Base-by-base conservation (phyloP, 306 rosid genomes). In the Pyrus betulifolia region DNA sequence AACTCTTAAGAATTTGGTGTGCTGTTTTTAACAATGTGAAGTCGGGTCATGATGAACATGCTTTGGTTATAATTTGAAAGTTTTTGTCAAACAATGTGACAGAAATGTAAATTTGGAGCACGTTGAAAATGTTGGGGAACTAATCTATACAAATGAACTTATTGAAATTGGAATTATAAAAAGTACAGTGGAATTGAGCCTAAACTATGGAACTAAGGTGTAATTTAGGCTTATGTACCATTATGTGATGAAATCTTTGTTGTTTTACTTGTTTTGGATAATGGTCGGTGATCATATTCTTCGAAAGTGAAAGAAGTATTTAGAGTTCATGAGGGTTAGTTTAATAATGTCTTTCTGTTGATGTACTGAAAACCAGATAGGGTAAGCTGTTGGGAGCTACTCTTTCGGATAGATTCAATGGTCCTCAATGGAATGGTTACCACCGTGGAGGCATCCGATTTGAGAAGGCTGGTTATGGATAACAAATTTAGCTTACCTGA, bases 321-420 rank as follows among this genome's bases (percentile, higher is more conserved):
- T 44, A 51, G 45, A 23, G 66, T 61, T 61, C 35, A 62, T 21
- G 62, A 67, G 70, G 28, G 54, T 55, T 33, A 78, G 78, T 62
- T 74, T 66, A 80, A 68, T 44, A 57, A 12, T 63, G 44, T 72
- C 38, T 79, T 83, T 82, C 67, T 64, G 60, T 79, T 70, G 72
- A 57, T 81, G 72, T 85, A 64, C 73, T 60, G 58, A 70, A 76
- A 86, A 72, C 86, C 96, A 91, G 98, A 89, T 82, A 87, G 66
- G 61, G 75, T 78, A 74, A 61, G 78, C 60, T 84, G 91, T 82
- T 89, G 93, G 72, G 92, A 83, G 79, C 67, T 91, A 85, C 86
- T 93, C 80, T 93, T 86, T 86, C 93, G 93, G 81, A 85, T 93
- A 77, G 98, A 93, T 75, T 81, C 96, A 49, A 89, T 89, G 96